Percentiles rank a stretch among this genome's conserved stretches.
These are phyloP conservation scores for Colletotrichum acutatum DNA, from an alignment of 2,329 filamentous ascomycete species.

Conservation along the genomic window DNA sequence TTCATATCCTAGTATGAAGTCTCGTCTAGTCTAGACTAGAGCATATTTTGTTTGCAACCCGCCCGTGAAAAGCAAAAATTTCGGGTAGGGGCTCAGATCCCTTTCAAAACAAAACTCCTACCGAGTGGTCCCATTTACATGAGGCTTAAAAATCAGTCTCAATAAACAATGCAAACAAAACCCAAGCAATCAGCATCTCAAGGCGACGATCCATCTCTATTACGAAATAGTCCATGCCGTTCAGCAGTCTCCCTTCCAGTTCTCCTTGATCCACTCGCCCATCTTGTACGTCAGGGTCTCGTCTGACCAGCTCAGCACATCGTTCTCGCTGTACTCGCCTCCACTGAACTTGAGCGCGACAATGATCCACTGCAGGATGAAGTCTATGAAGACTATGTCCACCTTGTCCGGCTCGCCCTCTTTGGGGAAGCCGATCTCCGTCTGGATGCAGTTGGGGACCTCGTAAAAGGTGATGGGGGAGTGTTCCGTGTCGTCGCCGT, in stretches of 20 bases:
- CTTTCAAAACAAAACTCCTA: slow-evolving; percentile 11
- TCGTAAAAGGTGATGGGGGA: slow-evolving; percentile 77
- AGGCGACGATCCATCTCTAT: neutral
- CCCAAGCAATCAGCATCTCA: neutral
- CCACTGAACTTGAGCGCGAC: slow-evolving; percentile 75
- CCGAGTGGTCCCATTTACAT: neutral
- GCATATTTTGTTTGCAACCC: neutral
- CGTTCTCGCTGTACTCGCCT: slow-evolving; percentile 57
- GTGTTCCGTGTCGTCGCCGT: slow-evolving; percentile 93
- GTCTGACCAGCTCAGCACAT: slow-evolving; percentile 64
- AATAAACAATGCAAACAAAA: neutral
- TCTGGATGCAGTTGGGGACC: slow-evolving; percentile 86
- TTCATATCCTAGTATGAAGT: neutral
- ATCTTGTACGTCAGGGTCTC: slow-evolving; percentile 67
- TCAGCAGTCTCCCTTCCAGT: slow-evolving; percentile 65
- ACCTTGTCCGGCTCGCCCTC: slow-evolving; percentile 74
- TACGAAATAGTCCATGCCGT: neutral
- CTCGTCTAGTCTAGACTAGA: neutral
- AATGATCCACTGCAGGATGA: slow-evolving; percentile 85
- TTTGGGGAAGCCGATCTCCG: slow-evolving; percentile 70
- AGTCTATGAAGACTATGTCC: slow-evolving; percentile 92
- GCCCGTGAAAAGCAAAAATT: neutral
- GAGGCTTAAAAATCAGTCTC: neutral
- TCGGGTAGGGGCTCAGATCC: neutral
- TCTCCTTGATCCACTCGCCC: slow-evolving; percentile 66